Conservation (phyloP, 176 grass and related monocot genomes). For the Paspalum vaginatum region DNA sequence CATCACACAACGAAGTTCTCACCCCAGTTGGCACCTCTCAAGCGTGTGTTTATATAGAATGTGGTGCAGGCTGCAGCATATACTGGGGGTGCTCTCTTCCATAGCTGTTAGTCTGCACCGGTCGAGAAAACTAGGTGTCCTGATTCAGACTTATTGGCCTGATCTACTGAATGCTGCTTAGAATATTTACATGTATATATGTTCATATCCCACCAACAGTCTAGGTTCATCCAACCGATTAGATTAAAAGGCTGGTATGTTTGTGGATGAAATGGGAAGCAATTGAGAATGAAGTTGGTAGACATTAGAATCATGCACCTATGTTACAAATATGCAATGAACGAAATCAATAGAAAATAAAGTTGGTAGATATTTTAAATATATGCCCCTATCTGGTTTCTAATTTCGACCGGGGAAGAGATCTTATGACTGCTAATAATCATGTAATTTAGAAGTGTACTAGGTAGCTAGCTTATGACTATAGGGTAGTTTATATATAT, state of each 20-base stretch:
- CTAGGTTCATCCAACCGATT: neutral
- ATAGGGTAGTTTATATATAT: no score
- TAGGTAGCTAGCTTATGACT: neutral
- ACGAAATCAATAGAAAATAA: no score
- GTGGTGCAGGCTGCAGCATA: neutral
- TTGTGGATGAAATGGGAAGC: neutral
- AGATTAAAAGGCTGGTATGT: neutral
- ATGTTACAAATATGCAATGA: no score
- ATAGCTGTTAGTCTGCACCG: neutral
- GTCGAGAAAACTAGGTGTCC: neutral
- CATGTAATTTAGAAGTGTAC: neutral
- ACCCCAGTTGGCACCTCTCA: slow-evolving; percentile 1
- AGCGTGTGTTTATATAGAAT: neutral
- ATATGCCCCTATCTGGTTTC: neutral
- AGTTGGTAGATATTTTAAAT: neutral
- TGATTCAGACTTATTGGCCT: neutral
- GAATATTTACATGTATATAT: neutral
- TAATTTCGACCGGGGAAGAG: neutral
- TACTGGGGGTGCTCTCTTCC: neutral
- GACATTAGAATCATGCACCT: no score
- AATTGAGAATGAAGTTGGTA: neutral
- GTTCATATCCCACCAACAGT: neutral
- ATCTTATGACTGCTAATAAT: neutral
- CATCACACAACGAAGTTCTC: neutral
- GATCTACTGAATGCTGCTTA: neutral